Percentiles rank a stretch among this genome's conserved stretches.
phyloP scores from a whole-genome alignment of 208 protist genomes.

The Vickermania spadyakhi region DNA sequence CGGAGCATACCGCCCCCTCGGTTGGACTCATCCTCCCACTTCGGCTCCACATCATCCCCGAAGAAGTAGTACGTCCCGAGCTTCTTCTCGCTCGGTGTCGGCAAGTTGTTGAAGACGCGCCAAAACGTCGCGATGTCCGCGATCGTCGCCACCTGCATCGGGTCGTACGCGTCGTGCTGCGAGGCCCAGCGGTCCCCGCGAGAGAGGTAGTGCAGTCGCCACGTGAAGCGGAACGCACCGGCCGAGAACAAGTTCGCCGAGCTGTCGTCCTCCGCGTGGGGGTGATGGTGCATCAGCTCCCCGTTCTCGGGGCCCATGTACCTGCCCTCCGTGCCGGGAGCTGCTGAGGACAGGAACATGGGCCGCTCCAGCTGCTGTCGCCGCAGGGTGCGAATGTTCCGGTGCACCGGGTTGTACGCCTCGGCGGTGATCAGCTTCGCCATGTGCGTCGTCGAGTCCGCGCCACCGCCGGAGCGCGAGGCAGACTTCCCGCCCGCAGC shows the following conservation, averaged over 20 bases:
- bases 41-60: slow-evolving; percentile 92
- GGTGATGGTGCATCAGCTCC: too few relatives aligned
- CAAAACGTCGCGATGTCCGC: slow-evolving; percentile 80
- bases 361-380: slow-evolving; percentile 46
- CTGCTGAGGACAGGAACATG: slow-evolving; percentile 43
- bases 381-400: slow-evolving; percentile 60
- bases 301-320: slow-evolving; percentile 14
- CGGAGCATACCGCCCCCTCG: slow-evolving; percentile 75
- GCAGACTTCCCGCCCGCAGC: slow-evolving; percentile 6
- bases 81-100: slow-evolving; percentile 54
- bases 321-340: slow-evolving; percentile 15
- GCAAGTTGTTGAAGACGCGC: slow-evolving; percentile 92
- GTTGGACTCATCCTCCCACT: slow-evolving; percentile 93
- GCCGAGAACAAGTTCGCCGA: slow-evolving; percentile 24
- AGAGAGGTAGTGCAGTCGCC: slow-evolving; percentile 77
- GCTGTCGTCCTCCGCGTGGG: slow-evolving; percentile 10
- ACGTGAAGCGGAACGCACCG: slow-evolving; percentile 58
- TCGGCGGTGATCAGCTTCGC: slow-evolving; percentile 34
- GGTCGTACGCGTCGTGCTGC: slow-evolving; percentile 74
- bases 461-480: neutral
- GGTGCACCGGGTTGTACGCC: slow-evolving; percentile 44
- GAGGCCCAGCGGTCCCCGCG: slow-evolving; percentile 34
- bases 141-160: slow-evolving; percentile 66
- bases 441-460: slow-evolving; percentile 17
- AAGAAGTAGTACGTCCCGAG: slow-evolving; percentile 92